These are phyloP conservation scores for Nidularia pulvinata DNA, from an alignment of 768 basidiomycete genomes.

Conservation along the genomic window DNA sequence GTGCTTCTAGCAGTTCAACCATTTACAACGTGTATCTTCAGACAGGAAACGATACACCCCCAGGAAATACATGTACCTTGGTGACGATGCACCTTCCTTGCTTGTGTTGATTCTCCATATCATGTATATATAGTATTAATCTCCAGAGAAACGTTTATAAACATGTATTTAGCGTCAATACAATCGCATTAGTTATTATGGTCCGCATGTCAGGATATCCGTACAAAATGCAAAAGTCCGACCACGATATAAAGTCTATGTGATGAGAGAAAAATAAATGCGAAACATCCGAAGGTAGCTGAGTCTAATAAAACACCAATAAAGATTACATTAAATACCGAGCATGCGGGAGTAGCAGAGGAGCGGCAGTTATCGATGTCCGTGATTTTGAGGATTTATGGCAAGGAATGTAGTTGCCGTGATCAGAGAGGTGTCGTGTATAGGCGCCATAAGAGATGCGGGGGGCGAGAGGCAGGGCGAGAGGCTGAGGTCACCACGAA, in stretches of 20 bases:
- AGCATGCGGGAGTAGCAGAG: no score
- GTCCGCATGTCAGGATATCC: background rate
- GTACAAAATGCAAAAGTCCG: background rate
- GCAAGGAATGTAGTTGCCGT: no score
- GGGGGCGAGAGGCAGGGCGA: no score
- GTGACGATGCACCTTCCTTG: constrained; percentile 44
- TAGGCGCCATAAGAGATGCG: no score
- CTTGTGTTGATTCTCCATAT: constrained; percentile 24
- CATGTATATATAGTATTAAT: background rate
- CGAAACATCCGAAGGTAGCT: background rate
- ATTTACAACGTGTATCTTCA: constrained; percentile 50
- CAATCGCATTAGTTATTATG: no score
- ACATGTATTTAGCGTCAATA: background rate
- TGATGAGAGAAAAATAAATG: background rate
- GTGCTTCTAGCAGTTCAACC: constrained; percentile 35
- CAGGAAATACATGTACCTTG: constrained; percentile 31
- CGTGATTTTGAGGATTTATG: no score
- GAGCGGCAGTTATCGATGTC: no score
- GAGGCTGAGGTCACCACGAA: no score
- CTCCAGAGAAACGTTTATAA: background rate
- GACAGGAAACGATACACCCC: constrained; percentile 45
- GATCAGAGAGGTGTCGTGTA: no score
- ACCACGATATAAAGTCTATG: background rate
- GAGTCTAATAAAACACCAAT: no score
- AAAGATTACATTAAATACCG: no score